Evolutionary conservation across 2,329 filamentous ascomycete genomes (phyloP), one percentile per base, ranked within the genome.

Genomic region (Aspergillus sp.): DNA sequence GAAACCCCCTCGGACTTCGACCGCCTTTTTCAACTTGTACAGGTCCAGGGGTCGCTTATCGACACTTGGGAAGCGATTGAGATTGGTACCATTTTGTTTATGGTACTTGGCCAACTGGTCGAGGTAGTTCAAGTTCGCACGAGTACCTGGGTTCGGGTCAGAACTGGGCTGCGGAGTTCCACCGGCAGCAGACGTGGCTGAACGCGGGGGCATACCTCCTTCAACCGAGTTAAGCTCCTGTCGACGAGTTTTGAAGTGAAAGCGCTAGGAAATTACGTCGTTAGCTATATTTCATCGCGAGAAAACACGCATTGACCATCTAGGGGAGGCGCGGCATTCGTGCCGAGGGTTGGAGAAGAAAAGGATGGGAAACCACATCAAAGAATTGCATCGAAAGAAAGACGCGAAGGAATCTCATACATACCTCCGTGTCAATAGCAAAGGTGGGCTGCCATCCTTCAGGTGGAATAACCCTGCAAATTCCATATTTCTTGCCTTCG

Each of bases 161-260:
- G 69, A 72, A 66, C 58, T 65, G 62, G 62, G 63, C 66, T 70
- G 65, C 60, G 67, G 68, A 69, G 59, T 62, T 68, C 62, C 67
- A 71, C 69, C 65, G 66, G 65, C 65, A 68, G 65, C 66, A 66
- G 62, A 51, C 61, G 65, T 62, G 57, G 69, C 66, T 68, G 67
- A 66, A 67, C 63, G 63, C 66, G 68, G 62, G 67, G 62, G 61
- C 75, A 73, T 85, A 96, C 92, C 95, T 83, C 95, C 95, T 89
- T 99, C 95, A 52, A 98, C 92, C 16, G 93, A 96, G 77, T 99
- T 99, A 62, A 99, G 82, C 77, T 98, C 94, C 76, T 99, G 95
- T 74, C 96, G 92, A 73, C 95, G 87, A 14, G 95, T 99, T 65
- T 92, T 88, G 73, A 99, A 99, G 76, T 99, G 95, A 71, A 99